A percentile compares a stretch with the other conserved stretches of the same genome.
Evolutionary conservation across 164 flowering plant species (phyloP).

Genomic region (Nymphaea colorata): DNA sequence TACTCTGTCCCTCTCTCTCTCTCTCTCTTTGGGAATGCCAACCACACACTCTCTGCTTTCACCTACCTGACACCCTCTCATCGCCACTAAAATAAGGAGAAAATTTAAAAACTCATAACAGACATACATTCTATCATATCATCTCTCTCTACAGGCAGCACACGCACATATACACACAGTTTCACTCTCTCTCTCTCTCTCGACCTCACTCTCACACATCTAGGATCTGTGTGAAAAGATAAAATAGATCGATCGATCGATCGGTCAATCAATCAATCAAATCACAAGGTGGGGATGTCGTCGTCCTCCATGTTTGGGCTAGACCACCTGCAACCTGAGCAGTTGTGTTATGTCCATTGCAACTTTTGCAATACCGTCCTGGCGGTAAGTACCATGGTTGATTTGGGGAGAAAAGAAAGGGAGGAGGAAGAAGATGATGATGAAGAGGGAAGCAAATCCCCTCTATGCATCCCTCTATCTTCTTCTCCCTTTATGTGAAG

Average conservation of each 20-base stretch:
- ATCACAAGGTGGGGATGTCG: slow-evolving; percentile 12
- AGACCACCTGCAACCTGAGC: slow-evolving; percentile 38
- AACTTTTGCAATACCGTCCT: slow-evolving; percentile 18
- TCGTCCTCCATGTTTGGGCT: slow-evolving; percentile 63
- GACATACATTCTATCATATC: not conserved
- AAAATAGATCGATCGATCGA: slow-evolving; percentile 13
- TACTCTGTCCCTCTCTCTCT: not conserved
- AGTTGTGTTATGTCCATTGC: slow-evolving; percentile 20
- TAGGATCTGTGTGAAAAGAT: not conserved
- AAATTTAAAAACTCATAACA: not conserved
- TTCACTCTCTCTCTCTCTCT: slow-evolving; percentile 2
- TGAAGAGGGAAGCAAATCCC: too few relatives aligned
- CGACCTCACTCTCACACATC: slow-evolving; percentile 1
- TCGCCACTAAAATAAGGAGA: not conserved
- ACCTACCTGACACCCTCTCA: not conserved
- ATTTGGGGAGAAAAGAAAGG: not conserved
- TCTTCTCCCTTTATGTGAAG: not conserved
- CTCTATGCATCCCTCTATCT: not conserved
- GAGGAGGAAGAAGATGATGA: not conserved
- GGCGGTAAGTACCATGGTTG: slow-evolving; percentile 6
- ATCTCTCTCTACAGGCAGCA: too few relatives aligned
- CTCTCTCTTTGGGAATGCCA: not conserved
- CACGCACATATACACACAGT: too few relatives aligned
- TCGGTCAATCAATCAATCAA: slow-evolving; percentile 8
- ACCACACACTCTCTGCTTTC: not conserved